phyloP scores from a whole-genome alignment of 371 early-diverging fungal species.

The Coemansia sp. region DNA sequence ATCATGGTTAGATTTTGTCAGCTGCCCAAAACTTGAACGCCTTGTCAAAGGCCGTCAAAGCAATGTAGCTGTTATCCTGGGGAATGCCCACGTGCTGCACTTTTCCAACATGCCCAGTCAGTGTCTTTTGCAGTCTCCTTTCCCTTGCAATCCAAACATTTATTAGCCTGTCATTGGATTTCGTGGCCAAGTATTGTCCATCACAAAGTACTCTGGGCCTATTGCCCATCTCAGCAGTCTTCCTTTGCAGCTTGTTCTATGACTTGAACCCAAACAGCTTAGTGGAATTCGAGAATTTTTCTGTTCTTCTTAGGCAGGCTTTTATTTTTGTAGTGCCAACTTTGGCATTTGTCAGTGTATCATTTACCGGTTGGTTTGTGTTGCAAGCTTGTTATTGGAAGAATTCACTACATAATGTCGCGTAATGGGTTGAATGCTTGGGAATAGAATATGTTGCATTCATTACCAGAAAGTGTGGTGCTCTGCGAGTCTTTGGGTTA shows the following conservation, averaged over 20 bases:
- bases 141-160: conserved; percentile 93
- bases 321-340: too few species aligned
- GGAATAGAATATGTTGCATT: too few species aligned
- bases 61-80: conserved; percentile 73
- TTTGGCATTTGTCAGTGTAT: too few species aligned
- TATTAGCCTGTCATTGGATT: conserved; percentile 86
- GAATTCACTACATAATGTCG: too few species aligned
- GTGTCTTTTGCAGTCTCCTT: conserved; percentile 81
- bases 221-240: conserved; percentile 16
- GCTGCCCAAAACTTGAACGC: conserved; percentile 87
- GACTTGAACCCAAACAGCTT: too few species aligned
- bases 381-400: too few species aligned
- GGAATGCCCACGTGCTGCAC: conserved; percentile 80
- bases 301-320: too few species aligned
- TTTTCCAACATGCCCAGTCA: conserved; percentile 87
- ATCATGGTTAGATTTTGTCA: conserved; percentile 8
- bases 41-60: conserved; percentile 84
- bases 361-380: too few species aligned
- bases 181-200: conserved; percentile 66
- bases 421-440: too few species aligned
- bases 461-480: too few species aligned
- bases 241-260: background rate
- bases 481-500: too few species aligned
- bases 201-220: conserved; percentile 23
- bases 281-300: too few species aligned